These are phyloP conservation scores for Geotrichum bryndzae DNA, from an alignment of 1,139 yeast species.

Conservation along the genomic window DNA sequence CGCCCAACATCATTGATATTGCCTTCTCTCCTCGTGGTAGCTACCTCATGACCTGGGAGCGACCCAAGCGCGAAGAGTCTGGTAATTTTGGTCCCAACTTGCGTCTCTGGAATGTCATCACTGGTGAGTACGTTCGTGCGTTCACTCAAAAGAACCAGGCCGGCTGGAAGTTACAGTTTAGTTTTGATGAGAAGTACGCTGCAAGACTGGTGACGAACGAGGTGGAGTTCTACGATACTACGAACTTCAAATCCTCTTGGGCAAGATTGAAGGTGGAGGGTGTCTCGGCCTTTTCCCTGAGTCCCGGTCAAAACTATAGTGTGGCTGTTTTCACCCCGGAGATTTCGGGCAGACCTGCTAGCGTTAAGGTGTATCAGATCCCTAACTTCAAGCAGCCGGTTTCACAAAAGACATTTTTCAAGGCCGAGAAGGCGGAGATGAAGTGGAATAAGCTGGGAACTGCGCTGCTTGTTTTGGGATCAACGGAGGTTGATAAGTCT, in stretches of 20 bases:
- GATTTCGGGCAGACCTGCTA: conserved; percentile 71
- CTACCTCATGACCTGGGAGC: conserved; percentile 83
- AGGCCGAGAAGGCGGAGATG: conserved; percentile 88
- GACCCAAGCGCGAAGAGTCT: conserved; percentile 54
- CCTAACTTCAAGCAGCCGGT: conserved; percentile 70
- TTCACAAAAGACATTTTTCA: conserved; percentile 83
- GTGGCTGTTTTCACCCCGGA: conserved; percentile 90
- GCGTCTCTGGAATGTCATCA: conserved; percentile 53
- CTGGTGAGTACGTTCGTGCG: conserved; percentile 49
- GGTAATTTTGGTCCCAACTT: conserved; percentile 76
- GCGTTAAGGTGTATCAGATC: conserved; percentile 73
- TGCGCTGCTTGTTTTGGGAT: conserved; percentile 85
- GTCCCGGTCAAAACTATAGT: conserved; percentile 90
- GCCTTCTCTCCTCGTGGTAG: conserved; percentile 87
- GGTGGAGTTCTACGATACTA: conserved; percentile 63
- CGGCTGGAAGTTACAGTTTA: conserved; percentile 89
- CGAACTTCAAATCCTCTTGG: conserved; percentile 52
- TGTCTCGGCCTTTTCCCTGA: conserved; percentile 51
- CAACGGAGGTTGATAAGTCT: conserved; percentile 91
- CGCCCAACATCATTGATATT: conserved; percentile 68
- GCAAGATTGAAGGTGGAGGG: conserved; percentile 55
- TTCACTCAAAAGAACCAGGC: conserved; percentile 79
- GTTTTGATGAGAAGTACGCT: conserved; percentile 66
- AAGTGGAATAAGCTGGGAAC: conserved; percentile 95
- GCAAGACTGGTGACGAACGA: conserved; percentile 54